Conservation (phyloP, 2,329 filamentous ascomycete species). For the Diplodia scrobiculata region DNA sequence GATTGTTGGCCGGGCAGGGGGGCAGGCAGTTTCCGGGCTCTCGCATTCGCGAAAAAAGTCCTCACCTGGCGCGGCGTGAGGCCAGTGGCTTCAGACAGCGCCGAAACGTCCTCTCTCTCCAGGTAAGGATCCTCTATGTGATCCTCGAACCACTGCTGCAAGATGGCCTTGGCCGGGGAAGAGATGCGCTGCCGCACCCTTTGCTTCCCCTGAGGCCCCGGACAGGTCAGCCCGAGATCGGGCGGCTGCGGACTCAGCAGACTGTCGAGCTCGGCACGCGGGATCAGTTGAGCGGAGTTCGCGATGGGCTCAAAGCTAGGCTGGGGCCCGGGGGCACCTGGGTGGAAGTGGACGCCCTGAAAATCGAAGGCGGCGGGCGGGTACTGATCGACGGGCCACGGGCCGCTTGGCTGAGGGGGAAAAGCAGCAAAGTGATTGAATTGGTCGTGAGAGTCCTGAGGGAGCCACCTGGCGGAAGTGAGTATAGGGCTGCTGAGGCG, state of each 20-base stretch:
- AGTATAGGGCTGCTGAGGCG: conserved; percentile 10
- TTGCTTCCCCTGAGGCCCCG: conserved; percentile 3
- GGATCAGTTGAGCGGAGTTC: not conserved
- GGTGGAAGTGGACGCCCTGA: conserved; percentile 17
- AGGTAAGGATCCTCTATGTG: conserved; percentile 35
- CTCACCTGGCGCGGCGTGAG: conserved; percentile 34
- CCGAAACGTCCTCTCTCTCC: conserved; percentile 31
- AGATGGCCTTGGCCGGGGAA: conserved; percentile 31
- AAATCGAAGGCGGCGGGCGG: conserved; percentile 7
- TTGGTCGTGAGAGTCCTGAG: not conserved
- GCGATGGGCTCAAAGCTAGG: not conserved
- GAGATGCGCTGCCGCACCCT: conserved; percentile 30
- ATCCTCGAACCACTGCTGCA: conserved; percentile 34
- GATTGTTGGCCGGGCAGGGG: conserved; percentile 4
- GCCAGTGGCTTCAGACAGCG: conserved; percentile 31
- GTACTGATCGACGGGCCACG: conserved; percentile 6
- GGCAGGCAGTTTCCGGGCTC: conserved; percentile 32
- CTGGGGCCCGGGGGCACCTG: not conserved
- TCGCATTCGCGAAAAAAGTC: conserved; percentile 36
- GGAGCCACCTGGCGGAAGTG: conserved; percentile 11
- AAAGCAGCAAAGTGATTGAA: conserved; percentile 1
- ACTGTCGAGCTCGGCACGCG: conserved; percentile 8
- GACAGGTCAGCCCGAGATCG: not conserved
- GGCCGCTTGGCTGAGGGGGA: not conserved
- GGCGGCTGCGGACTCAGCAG: not conserved